Evolutionary conservation across 2,329 filamentous ascomycete species (phyloP).

Genomic region (Didymellaceae sp.): DNA sequence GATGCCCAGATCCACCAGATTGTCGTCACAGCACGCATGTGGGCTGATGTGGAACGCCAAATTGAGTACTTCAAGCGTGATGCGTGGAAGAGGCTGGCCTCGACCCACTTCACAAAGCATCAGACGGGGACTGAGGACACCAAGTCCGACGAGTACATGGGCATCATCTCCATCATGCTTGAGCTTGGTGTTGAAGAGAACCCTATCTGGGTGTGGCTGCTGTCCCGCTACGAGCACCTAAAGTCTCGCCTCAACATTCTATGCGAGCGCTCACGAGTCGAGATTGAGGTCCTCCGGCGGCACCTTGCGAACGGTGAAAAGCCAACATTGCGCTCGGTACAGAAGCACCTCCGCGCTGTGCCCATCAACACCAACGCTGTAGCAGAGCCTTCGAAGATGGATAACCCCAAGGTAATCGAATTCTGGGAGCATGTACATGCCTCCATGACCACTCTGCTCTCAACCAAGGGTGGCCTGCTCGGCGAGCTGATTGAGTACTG

Average conservation of each 20-base stretch:
- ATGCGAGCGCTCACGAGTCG: slow-evolving; percentile 85
- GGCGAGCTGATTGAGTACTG: slow-evolving; percentile 93
- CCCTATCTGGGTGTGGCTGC: slow-evolving; percentile 94
- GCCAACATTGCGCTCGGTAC: slow-evolving; percentile 71
- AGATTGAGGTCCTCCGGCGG: slow-evolving; percentile 89
- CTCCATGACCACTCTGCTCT: slow-evolving; percentile 77
- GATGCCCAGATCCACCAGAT: slow-evolving; percentile 87
- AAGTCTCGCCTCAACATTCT: slow-evolving; percentile 82
- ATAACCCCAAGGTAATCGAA: slow-evolving; percentile 80
- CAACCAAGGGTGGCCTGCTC: slow-evolving; percentile 75
- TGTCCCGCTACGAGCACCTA: slow-evolving; percentile 86
- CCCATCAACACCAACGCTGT: slow-evolving; percentile 68
- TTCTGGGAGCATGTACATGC: slow-evolving; percentile 89
- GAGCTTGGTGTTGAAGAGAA: slow-evolving; percentile 95
- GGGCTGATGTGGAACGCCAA: slow-evolving; percentile 90
- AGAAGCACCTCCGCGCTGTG: slow-evolving; percentile 77
- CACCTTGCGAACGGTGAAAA: slow-evolving; percentile 77
- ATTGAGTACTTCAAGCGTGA: slow-evolving; percentile 87
- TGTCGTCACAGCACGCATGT: slow-evolving; percentile 89
- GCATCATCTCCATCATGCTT: slow-evolving; percentile 85
- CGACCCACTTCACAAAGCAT: slow-evolving; percentile 64
- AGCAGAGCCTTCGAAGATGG: slow-evolving; percentile 65
- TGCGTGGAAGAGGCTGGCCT: slow-evolving; percentile 80
- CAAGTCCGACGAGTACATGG: slow-evolving; percentile 83
- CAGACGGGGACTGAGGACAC: slow-evolving; percentile 55